Conservation (phyloP, 1,284 basidiomycete species). For the Ganoderma boninense region DNA sequence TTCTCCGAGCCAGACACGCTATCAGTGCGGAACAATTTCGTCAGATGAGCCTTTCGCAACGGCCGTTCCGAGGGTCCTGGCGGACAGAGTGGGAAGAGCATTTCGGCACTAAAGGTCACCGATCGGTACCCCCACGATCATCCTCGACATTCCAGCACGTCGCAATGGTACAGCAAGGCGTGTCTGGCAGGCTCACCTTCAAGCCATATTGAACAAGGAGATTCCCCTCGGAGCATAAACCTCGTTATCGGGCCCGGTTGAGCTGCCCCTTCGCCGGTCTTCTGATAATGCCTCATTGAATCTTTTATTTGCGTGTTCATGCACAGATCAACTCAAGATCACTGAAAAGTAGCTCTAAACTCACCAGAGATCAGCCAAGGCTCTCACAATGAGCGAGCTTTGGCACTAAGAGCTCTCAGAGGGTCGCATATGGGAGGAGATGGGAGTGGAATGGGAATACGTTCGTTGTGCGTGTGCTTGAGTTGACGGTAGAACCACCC, state of each 20-base stretch:
- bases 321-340: not conserved
- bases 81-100: not conserved
- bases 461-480: not conserved
- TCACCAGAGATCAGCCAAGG: not conserved
- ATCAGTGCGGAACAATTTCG: not conserved
- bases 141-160: constrained; percentile 1
- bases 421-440: not conserved
- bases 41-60: not conserved
- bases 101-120: not conserved
- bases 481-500: not conserved
- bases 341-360: not conserved
- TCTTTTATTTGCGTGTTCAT: not conserved
- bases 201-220: not conserved
- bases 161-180: not conserved
- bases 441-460: not conserved
- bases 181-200: not conserved
- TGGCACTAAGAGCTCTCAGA: not conserved
- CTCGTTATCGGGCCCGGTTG: not conserved
- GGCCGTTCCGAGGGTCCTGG: not conserved
- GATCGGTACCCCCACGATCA: constrained; percentile 4
- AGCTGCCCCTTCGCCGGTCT: not conserved
- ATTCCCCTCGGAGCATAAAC: not conserved
- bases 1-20: not conserved
- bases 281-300: not conserved
- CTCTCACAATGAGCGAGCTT: not conserved